Evolutionary conservation across 345 rosid genomes (phyloP).

Genomic region (Microcos paniculata): DNA sequence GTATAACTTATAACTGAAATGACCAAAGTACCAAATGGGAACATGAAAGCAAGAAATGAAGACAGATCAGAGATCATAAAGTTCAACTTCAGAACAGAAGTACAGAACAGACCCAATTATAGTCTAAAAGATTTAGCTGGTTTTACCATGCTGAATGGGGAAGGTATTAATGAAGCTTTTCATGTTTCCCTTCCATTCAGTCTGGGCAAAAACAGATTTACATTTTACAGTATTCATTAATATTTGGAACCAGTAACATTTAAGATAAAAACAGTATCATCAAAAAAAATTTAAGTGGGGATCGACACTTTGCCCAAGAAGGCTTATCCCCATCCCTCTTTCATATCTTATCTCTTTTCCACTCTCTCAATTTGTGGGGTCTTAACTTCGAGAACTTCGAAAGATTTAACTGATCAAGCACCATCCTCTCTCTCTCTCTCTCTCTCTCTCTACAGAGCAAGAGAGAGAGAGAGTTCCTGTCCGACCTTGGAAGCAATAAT

Average conservation of each 20-base stretch:
- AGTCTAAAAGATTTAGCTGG: background rate
- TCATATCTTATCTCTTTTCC: slow-evolving; percentile 54
- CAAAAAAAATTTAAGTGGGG: slow-evolving; percentile 29
- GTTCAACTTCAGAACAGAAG: background rate
- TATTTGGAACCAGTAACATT: background rate
- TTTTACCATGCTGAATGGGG: background rate
- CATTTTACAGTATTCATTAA: slow-evolving; percentile 38
- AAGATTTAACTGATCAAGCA: slow-evolving; percentile 35
- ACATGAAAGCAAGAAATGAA: background rate
- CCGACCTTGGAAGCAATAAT: background rate
- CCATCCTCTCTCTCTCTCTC: slow-evolving; percentile 22
- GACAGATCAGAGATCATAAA: no score
- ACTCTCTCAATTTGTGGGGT: slow-evolving; percentile 58
- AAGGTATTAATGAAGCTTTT: background rate
- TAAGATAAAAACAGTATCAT: background rate
- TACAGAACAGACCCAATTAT: no score
- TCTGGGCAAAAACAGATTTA: slow-evolving; percentile 22
- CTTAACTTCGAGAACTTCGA: slow-evolving; percentile 40
- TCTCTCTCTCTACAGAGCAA: no score
- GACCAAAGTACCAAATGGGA: background rate
- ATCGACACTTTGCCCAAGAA: slow-evolving; percentile 63
- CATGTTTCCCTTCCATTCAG: background rate
- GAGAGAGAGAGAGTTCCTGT: background rate
- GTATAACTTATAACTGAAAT: background rate
- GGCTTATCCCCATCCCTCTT: slow-evolving; percentile 58